Evolutionary conservation across 2,329 filamentous ascomycete genomes (phyloP), one percentile per base, ranked within the genome.

Genomic region (Pseudopithomyces maydicus): DNA sequence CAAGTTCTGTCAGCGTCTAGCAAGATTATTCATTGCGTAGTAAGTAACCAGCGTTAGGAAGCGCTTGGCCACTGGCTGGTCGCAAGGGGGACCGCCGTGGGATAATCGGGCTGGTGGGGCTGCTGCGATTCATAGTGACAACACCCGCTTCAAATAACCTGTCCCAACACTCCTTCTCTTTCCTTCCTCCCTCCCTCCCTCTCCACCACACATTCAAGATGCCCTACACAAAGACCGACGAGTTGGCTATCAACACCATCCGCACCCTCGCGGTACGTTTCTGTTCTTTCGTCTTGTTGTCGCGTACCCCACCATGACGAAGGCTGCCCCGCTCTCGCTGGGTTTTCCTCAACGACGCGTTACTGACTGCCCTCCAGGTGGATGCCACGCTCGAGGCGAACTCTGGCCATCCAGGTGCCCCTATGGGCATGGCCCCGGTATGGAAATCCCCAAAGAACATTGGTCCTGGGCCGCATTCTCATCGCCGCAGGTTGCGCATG

Each of bases 361-460:
- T 67, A 67, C 73, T 77, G 63, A 77, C 54, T 59, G 49, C 52
- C 50, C 53, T 56, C 69, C 77, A 99, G 95, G 91, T 92, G 84
- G 95, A 99, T 97, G 95, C 94, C 79, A 97, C 93, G 75, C 88
- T 89, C 81, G 85, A 90, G 79, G 92, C 94, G 79, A 98, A 98
- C 87, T 97, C 94, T 66, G 95, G 95, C 78, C 95, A 99, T 84
- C 95, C 95, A 74, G 95, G 95, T 85, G 95, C 95, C 79, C 95
- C 95, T 74, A 99, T 99, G 95, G 88, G 87, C 77, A 85, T 98
- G 91, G 95, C 95, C 75, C 94, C 95, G 62, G 88, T 93, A 75
- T 89, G 95, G n/a, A n/a, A n/a, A n/a, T n/a, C n/a, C n/a, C n/a
- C n/a, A n/a, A n/a, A n/a, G n/a, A n/a, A n/a, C n/a, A n/a, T n/a